phyloP scores from a whole-genome alignment of 768 basidiomycete genomes.

The Sistotremastrum suecicum region DNA sequence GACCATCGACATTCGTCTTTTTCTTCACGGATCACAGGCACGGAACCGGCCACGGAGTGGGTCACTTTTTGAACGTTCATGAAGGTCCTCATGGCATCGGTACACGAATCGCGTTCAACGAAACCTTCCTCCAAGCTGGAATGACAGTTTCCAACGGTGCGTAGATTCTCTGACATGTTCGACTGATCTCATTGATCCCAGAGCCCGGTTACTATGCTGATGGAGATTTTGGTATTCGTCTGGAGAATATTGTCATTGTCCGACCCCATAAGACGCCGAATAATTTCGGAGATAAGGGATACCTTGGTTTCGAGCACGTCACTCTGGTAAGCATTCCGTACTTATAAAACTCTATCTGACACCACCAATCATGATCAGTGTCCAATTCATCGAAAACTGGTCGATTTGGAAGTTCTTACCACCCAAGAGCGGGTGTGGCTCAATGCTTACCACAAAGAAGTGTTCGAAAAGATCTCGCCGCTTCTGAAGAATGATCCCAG shows the following conservation, averaged over 20 bases:
- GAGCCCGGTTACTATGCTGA: slow-evolving; percentile 92
- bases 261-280: slow-evolving; percentile 54
- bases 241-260: slow-evolving; percentile 81
- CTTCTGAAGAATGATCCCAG: slow-evolving; percentile 46
- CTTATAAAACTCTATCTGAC: background rate
- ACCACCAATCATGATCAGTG: slow-evolving; percentile 25
- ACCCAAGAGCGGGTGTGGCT: slow-evolving; percentile 69
- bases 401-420: slow-evolving; percentile 49
- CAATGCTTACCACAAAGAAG: slow-evolving; percentile 69
- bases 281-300: slow-evolving; percentile 74
- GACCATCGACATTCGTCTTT: slow-evolving; percentile 2
- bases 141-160: slow-evolving; percentile 82
- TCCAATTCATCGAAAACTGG: slow-evolving; percentile 77
- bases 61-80: slow-evolving; percentile 89
- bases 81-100: slow-evolving; percentile 61
- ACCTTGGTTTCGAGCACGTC: slow-evolving; percentile 70
- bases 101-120: slow-evolving; percentile 49
- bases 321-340: slow-evolving; percentile 53
- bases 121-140: slow-evolving; percentile 56
- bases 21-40: slow-evolving; percentile 33
- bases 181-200: slow-evolving; percentile 9
- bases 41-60: slow-evolving; percentile 91
- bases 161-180: background rate
- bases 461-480: slow-evolving; percentile 58
- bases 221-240: slow-evolving; percentile 82